Base-by-base conservation (phyloP, 306 rosid genomes). In the Arachis stenosperma region DNA sequence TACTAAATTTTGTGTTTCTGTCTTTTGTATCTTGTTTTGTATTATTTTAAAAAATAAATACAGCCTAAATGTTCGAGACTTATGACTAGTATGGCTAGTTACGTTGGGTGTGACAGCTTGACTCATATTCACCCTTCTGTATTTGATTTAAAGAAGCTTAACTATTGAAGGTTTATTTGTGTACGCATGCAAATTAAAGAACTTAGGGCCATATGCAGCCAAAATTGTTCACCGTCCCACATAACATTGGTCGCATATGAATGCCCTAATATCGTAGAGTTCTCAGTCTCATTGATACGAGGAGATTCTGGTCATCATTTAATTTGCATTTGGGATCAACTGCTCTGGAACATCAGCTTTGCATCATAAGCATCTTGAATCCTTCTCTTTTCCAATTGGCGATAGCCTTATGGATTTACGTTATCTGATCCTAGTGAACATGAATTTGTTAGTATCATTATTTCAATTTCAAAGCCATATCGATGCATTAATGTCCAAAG, bases 171-270 rank as follows among this genome's bases (percentile, higher is more conserved):
- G 0, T 1, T 40, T 80, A 14, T 0, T 0, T 3, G 0, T 80
- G 14, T 0, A 0, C 0, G n/a, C 3, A 5, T 79, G 83, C 27
- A 22, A 22, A 22, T 22, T 37, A 43, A 0, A 7, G 33, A 40
- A 0, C 61, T 22, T 22, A 67, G 36, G 65, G 50, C 30, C 50
- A 70, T 80, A 13, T 22, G 15, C 8, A 56, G 61, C 15, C 51
- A 62, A 39, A 15, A 6, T 54, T 66, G 69, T 46, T 44, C 70
- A 8, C 47, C 53, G 30, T 58, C 63, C 7, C 81, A 69, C 0
- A 0, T 0, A 17, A 0, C 0, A 0, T 55, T 80, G 1, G 0
- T 0, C 2, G 69, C 66, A 3, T 0, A 0, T 0, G 0, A 2
- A 0, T 78, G 78, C 71, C 0, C 0, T 8, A 71, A 61, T 22